phyloP scores from a whole-genome alignment of 176 grass and related monocot genomes.

The Juncus effusus region DNA sequence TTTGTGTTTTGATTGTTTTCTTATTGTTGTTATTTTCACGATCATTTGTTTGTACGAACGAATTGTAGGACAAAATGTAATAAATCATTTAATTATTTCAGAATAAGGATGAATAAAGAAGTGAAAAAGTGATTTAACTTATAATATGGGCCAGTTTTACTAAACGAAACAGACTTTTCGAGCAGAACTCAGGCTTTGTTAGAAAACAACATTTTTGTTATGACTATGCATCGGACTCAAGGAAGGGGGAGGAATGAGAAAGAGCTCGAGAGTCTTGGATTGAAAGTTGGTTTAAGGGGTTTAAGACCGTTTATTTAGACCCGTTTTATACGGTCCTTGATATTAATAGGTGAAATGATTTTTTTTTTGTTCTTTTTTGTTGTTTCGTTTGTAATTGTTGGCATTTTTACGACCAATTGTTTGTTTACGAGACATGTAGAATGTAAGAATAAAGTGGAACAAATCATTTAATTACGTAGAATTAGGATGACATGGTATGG shows the following conservation, averaged over 20 bases:
- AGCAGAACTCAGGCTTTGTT: conserved; percentile 70
- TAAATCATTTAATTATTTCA: too few relatives aligned
- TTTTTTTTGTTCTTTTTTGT: background rate
- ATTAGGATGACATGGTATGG: too few relatives aligned
- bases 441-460: too few relatives aligned
- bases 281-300: conserved; percentile 40
- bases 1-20: too few relatives aligned
- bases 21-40: too few relatives aligned
- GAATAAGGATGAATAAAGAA: too few relatives aligned
- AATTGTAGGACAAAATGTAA: too few relatives aligned
- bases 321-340: conserved; percentile 73
- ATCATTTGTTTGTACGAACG: too few relatives aligned
- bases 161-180: conserved; percentile 49
- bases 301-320: conserved; percentile 65
- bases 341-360: conserved; percentile 43
- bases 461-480: too few relatives aligned
- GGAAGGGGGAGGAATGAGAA: conserved; percentile 60
- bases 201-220: conserved; percentile 85
- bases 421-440: too few relatives aligned
- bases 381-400: too few relatives aligned
- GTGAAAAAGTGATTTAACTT: conserved; percentile 17
- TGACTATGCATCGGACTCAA: conserved; percentile 71
- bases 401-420: too few relatives aligned
- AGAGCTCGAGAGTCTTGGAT: conserved; percentile 61
- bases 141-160: conserved; percentile 79